These are phyloP conservation scores for Prunus dulcis DNA, from an alignment of 306 rosid genomes.

Conservation along the genomic window DNA sequence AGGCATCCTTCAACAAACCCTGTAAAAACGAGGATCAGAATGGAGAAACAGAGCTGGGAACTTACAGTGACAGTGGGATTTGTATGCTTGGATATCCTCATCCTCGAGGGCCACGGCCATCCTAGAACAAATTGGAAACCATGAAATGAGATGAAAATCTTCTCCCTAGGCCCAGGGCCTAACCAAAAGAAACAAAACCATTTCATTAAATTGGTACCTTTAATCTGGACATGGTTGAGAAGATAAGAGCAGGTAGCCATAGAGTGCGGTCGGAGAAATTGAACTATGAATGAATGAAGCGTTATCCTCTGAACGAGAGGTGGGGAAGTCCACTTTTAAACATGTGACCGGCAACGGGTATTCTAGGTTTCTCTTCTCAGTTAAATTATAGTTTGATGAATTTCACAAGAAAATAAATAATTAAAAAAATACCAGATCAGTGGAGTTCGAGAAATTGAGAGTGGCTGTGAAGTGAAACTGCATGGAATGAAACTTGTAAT, in stretches of 20 bases:
- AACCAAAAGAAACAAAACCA: neutral
- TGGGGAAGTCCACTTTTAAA: neutral
- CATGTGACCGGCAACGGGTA: constrained; percentile 5
- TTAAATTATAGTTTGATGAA: no score
- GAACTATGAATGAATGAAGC: neutral
- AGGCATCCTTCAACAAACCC: no score
- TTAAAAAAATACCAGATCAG: no score
- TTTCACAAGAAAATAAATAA: neutral
- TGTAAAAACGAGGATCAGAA: no score
- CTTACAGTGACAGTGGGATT: constrained; percentile 28
- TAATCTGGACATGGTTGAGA: constrained; percentile 25
- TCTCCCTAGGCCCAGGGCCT: neutral
- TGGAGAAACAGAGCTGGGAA: neutral
- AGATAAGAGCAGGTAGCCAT: constrained; percentile 34
- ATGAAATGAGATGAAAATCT: neutral
- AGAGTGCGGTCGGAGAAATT: neutral
- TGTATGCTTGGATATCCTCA: constrained; percentile 13
- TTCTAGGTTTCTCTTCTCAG: neutral
- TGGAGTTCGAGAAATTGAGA: no score
- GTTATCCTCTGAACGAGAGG: constrained; percentile 14
- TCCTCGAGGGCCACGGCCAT: constrained; percentile 18
- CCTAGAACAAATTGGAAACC: constrained; percentile 18
- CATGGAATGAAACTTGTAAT: no score
- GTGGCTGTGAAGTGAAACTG: no score
- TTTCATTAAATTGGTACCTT: constrained; percentile 23